Conservation (phyloP, 2,329 filamentous ascomycete species). For the Cladosporium sp. region DNA sequence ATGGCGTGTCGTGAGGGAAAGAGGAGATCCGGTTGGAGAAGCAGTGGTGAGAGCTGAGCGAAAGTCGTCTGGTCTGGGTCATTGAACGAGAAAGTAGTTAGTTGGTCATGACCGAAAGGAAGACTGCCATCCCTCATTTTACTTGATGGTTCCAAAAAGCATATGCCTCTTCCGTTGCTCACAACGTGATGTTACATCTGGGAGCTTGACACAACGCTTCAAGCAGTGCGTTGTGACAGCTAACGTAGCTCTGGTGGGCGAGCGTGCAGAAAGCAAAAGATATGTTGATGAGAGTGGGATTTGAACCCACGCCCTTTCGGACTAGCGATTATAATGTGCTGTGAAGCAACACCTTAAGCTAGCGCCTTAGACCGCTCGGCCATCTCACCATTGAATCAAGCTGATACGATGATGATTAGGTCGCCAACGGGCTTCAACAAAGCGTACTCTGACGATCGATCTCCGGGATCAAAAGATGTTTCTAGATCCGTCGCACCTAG, state of each 20-base stretch:
- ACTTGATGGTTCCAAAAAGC: neutral
- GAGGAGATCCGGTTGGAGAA: constrained; percentile 69
- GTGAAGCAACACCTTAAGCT: constrained; percentile 11
- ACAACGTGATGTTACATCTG: neutral
- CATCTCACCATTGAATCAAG: constrained; percentile 16
- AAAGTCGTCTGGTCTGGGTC: neutral
- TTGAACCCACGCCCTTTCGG: constrained; percentile 23
- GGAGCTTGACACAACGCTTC: too few relatives aligned
- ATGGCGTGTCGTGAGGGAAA: constrained; percentile 66
- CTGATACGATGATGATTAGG: neutral
- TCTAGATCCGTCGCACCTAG: neutral
- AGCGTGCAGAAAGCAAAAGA: constrained; percentile 5
- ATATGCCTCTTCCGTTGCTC: neutral
- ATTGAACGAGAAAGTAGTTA: neutral
- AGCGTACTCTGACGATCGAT: neutral
- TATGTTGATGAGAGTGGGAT: constrained; percentile 19
- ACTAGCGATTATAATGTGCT: constrained; percentile 26
- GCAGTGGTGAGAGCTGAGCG: constrained; percentile 53
- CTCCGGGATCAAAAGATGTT: too few relatives aligned
- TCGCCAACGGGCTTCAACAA: neutral
- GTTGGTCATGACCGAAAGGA: neutral
- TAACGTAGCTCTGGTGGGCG: neutral
- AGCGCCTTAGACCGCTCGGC: constrained; percentile 20
- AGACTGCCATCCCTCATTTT: neutral
- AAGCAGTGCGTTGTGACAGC: too few relatives aligned